Evolutionary conservation across 768 basidiomycete species (phyloP).

Genomic region (Arthromyces matolae): DNA sequence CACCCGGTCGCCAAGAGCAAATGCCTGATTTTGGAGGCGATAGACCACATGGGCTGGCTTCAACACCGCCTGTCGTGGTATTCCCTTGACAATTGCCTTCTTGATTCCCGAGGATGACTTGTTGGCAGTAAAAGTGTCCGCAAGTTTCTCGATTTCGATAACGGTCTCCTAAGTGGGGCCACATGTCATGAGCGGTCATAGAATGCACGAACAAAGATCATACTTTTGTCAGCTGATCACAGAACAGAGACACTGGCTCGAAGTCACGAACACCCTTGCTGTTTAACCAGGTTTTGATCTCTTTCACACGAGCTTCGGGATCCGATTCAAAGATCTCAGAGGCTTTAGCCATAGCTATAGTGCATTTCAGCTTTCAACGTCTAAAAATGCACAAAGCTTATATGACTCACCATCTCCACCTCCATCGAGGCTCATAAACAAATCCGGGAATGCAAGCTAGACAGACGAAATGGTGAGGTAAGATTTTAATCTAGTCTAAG

Average conservation of each 20-base stretch:
- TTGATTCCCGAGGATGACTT: slow-evolving; percentile 68
- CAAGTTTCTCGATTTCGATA: slow-evolving; percentile 69
- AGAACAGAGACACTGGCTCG: slow-evolving; percentile 88
- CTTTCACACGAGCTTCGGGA: slow-evolving; percentile 67
- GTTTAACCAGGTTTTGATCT: slow-evolving; percentile 84
- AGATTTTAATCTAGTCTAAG: not conserved
- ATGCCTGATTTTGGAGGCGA: slow-evolving; percentile 85
- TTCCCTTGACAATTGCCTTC: slow-evolving; percentile 89
- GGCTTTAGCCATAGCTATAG: slow-evolving; percentile 70
- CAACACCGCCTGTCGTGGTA: slow-evolving; percentile 88
- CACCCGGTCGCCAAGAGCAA: slow-evolving; percentile 88
- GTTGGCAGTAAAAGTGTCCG: slow-evolving; percentile 60
- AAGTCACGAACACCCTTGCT: slow-evolving; percentile 83
- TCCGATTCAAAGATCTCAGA: slow-evolving; percentile 56
- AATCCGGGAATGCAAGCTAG: slow-evolving; percentile 80
- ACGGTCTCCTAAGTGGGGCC: slow-evolving; percentile 61
- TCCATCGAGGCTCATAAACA: slow-evolving; percentile 70
- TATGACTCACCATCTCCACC: slow-evolving; percentile 61
- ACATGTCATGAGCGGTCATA: not conserved
- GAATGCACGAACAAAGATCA: not conserved
- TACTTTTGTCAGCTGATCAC: slow-evolving; percentile 89
- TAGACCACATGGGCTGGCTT: slow-evolving; percentile 90
- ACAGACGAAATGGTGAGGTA: slow-evolving; percentile 1
- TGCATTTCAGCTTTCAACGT: slow-evolving; percentile 1
- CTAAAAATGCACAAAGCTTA: not conserved